These are phyloP conservation scores for Rhynchosporium agropyri DNA, from an alignment of 2,329 filamentous ascomycete species.

Conservation along the genomic window DNA sequence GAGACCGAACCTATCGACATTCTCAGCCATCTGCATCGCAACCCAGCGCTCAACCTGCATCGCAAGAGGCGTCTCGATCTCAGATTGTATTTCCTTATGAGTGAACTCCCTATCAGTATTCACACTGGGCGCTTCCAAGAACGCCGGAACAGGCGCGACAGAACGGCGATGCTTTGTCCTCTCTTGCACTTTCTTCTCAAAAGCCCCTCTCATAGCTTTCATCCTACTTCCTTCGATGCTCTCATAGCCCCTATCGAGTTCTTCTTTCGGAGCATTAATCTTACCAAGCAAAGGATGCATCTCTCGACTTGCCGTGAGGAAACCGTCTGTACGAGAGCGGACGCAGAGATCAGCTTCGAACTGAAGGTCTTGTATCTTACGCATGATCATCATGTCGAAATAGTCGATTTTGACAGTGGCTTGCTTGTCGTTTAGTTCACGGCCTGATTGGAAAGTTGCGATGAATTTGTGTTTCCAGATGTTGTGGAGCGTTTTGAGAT, in stretches of 20 bases:
- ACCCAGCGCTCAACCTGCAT: conserved; percentile 29
- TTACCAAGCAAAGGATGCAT: conserved; percentile 21
- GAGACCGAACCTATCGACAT: conserved; percentile 29
- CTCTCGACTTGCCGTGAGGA: conserved; percentile 21
- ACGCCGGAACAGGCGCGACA: conserved; percentile 20
- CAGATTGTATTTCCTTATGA: conserved; percentile 24
- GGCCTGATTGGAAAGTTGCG: conserved; percentile 20
- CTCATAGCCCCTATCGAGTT: conserved; percentile 20
- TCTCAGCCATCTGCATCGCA: conserved; percentile 17
- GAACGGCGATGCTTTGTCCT: conserved; percentile 20
- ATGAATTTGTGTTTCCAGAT: conserved; percentile 31
- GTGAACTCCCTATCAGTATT: conserved; percentile 30
- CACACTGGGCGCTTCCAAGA: conserved; percentile 28
- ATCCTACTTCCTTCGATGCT: conserved; percentile 12
- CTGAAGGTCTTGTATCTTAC: conserved; percentile 34
- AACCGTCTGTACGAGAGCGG: conserved; percentile 28
- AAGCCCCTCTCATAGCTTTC: background rate
- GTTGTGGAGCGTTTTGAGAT: conserved; percentile 28
- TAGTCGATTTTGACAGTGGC: conserved; percentile 32
- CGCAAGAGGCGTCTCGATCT: conserved; percentile 26
- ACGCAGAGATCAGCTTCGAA: conserved; percentile 29
- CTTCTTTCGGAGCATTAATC: conserved; percentile 17
- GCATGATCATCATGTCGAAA: conserved; percentile 31
- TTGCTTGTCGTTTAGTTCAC: conserved; percentile 26
- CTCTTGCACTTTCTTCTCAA: background rate